phyloP scores from a whole-genome alignment of 768 basidiomycete genomes.

The Xerocomellus chrysenteron region DNA sequence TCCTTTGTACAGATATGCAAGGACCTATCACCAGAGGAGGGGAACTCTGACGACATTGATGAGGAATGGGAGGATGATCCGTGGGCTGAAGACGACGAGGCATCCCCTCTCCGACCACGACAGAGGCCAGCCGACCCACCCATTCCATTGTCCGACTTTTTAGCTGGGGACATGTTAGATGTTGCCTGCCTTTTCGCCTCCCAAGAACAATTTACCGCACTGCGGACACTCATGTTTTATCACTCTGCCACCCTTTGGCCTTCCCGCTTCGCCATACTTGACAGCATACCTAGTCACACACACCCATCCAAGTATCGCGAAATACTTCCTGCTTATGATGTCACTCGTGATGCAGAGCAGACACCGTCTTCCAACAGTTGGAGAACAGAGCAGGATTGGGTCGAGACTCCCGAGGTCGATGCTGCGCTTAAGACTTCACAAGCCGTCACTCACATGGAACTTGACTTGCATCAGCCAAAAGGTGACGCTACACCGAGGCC shows the following conservation, averaged over 20 bases:
- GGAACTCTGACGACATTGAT: constrained; percentile 35
- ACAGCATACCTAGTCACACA: constrained; percentile 71
- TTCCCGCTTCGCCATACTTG: constrained; percentile 65
- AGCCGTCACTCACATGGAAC: constrained; percentile 8
- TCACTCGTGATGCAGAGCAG: constrained; percentile 44
- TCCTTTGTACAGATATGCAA: constrained; percentile 67
- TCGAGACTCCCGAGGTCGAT: constrained; percentile 48
- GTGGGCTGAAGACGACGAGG: constrained; percentile 56
- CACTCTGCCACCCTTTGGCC: constrained; percentile 65
- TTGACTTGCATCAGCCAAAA: constrained; percentile 12
- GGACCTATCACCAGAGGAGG: constrained; percentile 32
- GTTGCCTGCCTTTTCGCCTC: constrained; percentile 69
- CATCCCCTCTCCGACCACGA: constrained; percentile 20
- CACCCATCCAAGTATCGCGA: constrained; percentile 60
- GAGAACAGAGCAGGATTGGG: constrained; percentile 59
- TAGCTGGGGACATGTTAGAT: constrained; percentile 54
- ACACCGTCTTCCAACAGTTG: constrained; percentile 36
- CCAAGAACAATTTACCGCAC: constrained; percentile 52
- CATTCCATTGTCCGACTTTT: constrained; percentile 62
- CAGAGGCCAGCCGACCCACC: constrained; percentile 35
- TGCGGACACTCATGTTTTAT: constrained; percentile 55
- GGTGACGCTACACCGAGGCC: constrained; percentile 5
- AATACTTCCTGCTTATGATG: constrained; percentile 64
- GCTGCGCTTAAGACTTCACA: constrained; percentile 38
- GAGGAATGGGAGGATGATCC: constrained; percentile 57